phyloP scores from a whole-genome alignment of 2,329 filamentous ascomycete genomes.

The Uncinocarpus reesii region DNA sequence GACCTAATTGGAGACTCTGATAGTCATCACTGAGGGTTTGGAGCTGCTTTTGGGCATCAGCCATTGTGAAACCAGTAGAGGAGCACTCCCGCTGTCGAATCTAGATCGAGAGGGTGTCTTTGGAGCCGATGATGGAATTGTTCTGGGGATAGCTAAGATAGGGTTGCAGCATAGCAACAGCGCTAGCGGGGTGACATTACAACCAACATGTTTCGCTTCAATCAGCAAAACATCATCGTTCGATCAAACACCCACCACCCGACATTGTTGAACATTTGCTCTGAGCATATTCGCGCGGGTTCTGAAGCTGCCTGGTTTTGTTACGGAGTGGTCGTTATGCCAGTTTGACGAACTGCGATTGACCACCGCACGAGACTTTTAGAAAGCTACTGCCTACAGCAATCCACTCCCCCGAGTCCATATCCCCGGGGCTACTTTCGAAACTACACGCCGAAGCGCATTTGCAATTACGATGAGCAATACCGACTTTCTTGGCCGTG shows the following conservation, averaged over 20 bases:
- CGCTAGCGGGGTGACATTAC: slow-evolving; percentile 14
- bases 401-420: neutral
- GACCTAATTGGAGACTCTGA: slow-evolving; percentile 75
- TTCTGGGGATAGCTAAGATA: neutral
- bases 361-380: neutral
- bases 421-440: no score
- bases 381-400: neutral
- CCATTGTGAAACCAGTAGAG: no score
- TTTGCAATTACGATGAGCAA: slow-evolving; percentile 61
- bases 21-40: slow-evolving; percentile 81
- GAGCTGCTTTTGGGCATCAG: slow-evolving; percentile 63
- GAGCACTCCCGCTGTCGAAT: no score
- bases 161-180: slow-evolving; percentile 12
- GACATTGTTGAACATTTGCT: neutral
- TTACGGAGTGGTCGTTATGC: no score
- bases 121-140: neutral
- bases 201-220: neutral
- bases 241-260: neutral
- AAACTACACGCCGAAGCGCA: neutral
- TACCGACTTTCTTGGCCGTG: slow-evolving; percentile 91
- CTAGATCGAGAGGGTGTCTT: no score
- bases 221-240: slow-evolving; percentile 7
- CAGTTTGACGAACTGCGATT: neutral
- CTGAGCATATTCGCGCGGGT: no score
- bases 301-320: neutral